Evolutionary conservation across 1,139 yeast genomes (phyloP).

Genomic region (Hyphopichia wangnamkhiaoensis): DNA sequence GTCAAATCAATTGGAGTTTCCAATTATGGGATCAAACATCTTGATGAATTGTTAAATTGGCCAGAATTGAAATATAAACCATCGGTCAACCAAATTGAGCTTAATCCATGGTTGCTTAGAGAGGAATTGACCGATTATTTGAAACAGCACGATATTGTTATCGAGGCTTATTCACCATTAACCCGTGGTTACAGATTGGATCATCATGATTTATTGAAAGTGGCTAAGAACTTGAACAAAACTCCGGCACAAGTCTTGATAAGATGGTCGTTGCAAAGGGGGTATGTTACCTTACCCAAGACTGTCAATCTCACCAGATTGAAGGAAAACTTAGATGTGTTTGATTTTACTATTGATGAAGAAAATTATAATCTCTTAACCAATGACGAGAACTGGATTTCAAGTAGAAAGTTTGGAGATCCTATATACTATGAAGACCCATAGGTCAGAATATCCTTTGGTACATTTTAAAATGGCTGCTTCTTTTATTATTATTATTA

Average conservation of each 20-base stretch:
- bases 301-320: slow-evolving; percentile 65
- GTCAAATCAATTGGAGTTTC: slow-evolving; percentile 76
- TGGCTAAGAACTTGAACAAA: slow-evolving; percentile 59
- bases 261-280: slow-evolving; percentile 74
- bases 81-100: slow-evolving; percentile 71
- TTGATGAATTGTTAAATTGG: slow-evolving; percentile 50
- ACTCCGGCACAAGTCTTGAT: slow-evolving; percentile 63
- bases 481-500: too few species aligned
- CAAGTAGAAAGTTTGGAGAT: background rate
- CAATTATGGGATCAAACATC: slow-evolving; percentile 57
- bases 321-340: slow-evolving; percentile 52
- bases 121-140: slow-evolving; percentile 58
- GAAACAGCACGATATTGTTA: slow-evolving; percentile 52
- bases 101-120: slow-evolving; percentile 78
- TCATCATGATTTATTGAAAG: slow-evolving; percentile 44
- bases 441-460: too few species aligned
- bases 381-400: background rate
- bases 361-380: slow-evolving; percentile 1
- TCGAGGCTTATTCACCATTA: slow-evolving; percentile 81
- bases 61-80: slow-evolving; percentile 55
- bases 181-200: slow-evolving; percentile 62
- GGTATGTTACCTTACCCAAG: slow-evolving; percentile 72
- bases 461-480: too few species aligned
- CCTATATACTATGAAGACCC: slow-evolving; percentile 1
- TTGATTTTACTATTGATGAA: slow-evolving; percentile 57